These are phyloP conservation scores for Phytophthora hibernalis DNA, from an alignment of 352 stramenopile species.

Conservation along the genomic window DNA sequence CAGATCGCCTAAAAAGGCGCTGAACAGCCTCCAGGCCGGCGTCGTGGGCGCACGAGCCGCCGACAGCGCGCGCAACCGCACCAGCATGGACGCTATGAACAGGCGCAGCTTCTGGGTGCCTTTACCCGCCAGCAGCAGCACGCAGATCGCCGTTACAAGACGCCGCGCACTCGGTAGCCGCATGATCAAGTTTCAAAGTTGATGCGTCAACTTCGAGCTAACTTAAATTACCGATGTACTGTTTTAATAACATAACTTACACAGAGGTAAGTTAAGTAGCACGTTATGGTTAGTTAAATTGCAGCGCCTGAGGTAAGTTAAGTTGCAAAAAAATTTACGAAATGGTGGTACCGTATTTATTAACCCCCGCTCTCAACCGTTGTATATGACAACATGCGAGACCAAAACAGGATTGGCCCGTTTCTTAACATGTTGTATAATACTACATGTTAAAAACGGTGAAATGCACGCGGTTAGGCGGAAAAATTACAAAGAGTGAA, in stretches of 20 bases:
- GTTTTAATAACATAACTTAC: too few species aligned
- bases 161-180: constrained; percentile 43
- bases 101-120: constrained; percentile 32
- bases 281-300: too few species aligned
- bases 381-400: constrained; percentile 1
- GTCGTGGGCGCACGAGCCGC: constrained; percentile 19
- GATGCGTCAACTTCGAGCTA: constrained; percentile 3
- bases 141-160: constrained; percentile 42
- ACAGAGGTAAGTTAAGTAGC: too few species aligned
- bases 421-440: too few species aligned
- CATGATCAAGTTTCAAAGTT: constrained; percentile 23
- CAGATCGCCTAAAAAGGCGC: constrained; percentile 67
- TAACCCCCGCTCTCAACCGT: neutral
- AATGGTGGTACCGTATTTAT: too few species aligned
- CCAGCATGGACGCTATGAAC: constrained; percentile 50
- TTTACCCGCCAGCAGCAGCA: constrained; percentile 38
- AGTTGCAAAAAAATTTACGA: too few species aligned
- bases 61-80: constrained; percentile 24
- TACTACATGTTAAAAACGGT: too few species aligned
- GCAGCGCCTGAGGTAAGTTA: too few species aligned
- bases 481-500: neutral
- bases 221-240: too few species aligned
- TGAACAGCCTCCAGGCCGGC: constrained; percentile 71
- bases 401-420: too few species aligned
- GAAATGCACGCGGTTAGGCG: neutral